These are phyloP conservation scores for Tarenaya hassleriana DNA, from an alignment of 345 rosid species.

Conservation along the genomic window DNA sequence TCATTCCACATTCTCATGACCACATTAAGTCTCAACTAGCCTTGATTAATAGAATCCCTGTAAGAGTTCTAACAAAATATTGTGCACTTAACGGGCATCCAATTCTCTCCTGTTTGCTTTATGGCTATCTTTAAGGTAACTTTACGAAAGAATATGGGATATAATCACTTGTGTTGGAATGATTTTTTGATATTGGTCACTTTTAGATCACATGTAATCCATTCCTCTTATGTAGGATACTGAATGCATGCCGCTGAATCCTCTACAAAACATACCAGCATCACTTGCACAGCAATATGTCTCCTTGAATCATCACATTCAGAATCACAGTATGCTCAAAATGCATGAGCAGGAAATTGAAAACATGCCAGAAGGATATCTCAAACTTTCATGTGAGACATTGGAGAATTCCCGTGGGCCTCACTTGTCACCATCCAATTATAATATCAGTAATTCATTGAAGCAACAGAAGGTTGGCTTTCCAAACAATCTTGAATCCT, in stretches of 20 bases:
- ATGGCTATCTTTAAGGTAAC: not conserved
- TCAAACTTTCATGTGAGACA: slow-evolving; percentile 40
- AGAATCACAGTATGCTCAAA: slow-evolving; percentile 46
- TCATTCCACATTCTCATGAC: slow-evolving; percentile 8
- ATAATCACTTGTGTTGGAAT: not conserved
- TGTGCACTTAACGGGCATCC: slow-evolving; percentile 12
- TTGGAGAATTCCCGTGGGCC: slow-evolving; percentile 35
- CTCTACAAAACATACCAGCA: slow-evolving; percentile 62
- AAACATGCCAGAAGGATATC: slow-evolving; percentile 38
- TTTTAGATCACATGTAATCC: slow-evolving; percentile 14
- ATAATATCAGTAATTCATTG: slow-evolving; percentile 29
- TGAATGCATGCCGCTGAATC: slow-evolving; percentile 78
- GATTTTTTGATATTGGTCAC: slow-evolving; percentile 14
- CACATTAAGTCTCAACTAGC: slow-evolving; percentile 2
- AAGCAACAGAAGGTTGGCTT: slow-evolving; percentile 51
- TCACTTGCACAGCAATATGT: slow-evolving; percentile 47
- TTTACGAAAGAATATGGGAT: slow-evolving; percentile 1
- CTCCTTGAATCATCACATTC: slow-evolving; percentile 36
- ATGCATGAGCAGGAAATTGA: slow-evolving; percentile 42
- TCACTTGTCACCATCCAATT: slow-evolving; percentile 36
- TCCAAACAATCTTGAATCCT: slow-evolving; percentile 16
- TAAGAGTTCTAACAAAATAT: slow-evolving; percentile 3
- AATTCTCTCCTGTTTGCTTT: not conserved
- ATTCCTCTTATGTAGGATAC: slow-evolving; percentile 52
- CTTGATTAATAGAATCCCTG: slow-evolving; percentile 10